Percentiles rank a stretch among this genome's conserved stretches.
phyloP scores from a whole-genome alignment of 177 flowering plant species.

The Vitis hybrid region DNA sequence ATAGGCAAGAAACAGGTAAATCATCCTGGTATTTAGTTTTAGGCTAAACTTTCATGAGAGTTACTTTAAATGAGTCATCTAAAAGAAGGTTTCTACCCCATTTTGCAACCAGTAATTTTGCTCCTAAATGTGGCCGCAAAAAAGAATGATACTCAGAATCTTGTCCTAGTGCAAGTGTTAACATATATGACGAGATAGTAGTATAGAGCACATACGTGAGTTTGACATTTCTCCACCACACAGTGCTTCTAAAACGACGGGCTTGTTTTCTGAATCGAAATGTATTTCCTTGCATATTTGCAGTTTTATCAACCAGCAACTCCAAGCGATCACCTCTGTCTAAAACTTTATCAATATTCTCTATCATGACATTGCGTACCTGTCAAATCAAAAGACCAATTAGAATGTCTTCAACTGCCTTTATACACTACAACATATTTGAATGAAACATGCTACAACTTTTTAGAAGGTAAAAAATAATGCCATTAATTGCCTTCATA shows the following conservation, averaged over 20 bases:
- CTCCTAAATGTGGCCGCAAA: neutral
- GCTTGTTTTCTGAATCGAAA: constrained; percentile 92
- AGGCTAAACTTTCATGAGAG: too few species aligned
- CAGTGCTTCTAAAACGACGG: constrained; percentile 75
- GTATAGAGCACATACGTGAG: constrained; percentile 61
- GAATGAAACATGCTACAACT: neutral
- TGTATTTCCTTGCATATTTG: constrained; percentile 92
- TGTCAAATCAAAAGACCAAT: constrained; percentile 14
- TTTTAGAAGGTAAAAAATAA: neutral
- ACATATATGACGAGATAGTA: neutral
- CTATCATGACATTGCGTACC: constrained; percentile 96
- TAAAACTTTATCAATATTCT: constrained; percentile 92
- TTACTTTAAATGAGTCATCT: too few species aligned
- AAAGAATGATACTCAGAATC: neutral
- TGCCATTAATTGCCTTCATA: neutral
- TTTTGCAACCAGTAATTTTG: neutral
- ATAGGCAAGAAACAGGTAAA: neutral
- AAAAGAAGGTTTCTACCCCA: neutral
- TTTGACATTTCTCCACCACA: constrained; percentile 98
- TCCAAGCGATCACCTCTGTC: constrained; percentile 96
- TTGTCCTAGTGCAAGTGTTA: neutral
- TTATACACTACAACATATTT: too few species aligned
- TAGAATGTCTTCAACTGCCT: neutral
- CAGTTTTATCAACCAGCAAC: constrained; percentile 88
- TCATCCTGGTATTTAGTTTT: too few species aligned